Conservation (phyloP, 306 rosid species). For the Prunus fruticosa region DNA sequence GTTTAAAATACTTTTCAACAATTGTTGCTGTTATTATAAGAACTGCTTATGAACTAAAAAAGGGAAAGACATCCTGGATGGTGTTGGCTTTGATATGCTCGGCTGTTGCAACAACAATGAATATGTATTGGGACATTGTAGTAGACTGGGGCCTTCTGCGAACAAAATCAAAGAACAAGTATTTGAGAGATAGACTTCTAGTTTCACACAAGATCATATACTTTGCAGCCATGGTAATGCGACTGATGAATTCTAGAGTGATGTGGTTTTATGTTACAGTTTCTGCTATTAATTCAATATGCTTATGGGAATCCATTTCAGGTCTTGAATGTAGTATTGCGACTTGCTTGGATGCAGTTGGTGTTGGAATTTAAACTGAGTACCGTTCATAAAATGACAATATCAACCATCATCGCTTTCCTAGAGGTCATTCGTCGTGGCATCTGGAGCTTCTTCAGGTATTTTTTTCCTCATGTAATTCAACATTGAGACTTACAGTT, state of each 20-base stretch:
- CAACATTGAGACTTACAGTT: not conserved
- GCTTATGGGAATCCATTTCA: slow-evolving; percentile 24
- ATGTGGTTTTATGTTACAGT: not conserved
- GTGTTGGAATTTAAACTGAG: slow-evolving; percentile 50
- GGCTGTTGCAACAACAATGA: slow-evolving; percentile 36
- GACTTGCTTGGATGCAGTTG: slow-evolving; percentile 63
- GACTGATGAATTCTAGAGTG: slow-evolving; percentile 2
- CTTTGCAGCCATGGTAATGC: slow-evolving; percentile 54
- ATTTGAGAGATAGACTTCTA: slow-evolving; percentile 55
- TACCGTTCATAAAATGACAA: slow-evolving; percentile 41
- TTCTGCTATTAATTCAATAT: slow-evolving; percentile 10
- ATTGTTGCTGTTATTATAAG: slow-evolving; percentile 55
- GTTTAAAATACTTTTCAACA: slow-evolving; percentile 49
- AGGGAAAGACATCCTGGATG: slow-evolving; percentile 43
- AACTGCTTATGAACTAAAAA: slow-evolving; percentile 49
- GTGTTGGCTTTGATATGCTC: slow-evolving; percentile 58
- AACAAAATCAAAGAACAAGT: slow-evolving; percentile 53
- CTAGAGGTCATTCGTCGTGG: slow-evolving; percentile 70
- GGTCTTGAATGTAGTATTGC: slow-evolving; percentile 46
- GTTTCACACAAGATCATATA: slow-evolving; percentile 53
- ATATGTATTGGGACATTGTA: slow-evolving; percentile 57
- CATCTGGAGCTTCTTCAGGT: slow-evolving; percentile 83
- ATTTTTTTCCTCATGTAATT: not conserved
- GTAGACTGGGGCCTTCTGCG: slow-evolving; percentile 61
- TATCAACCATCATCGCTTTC: slow-evolving; percentile 39